Evolutionary conservation across 805 yeast genomes (phyloP).

Genomic region (Yueomyces sp.): DNA sequence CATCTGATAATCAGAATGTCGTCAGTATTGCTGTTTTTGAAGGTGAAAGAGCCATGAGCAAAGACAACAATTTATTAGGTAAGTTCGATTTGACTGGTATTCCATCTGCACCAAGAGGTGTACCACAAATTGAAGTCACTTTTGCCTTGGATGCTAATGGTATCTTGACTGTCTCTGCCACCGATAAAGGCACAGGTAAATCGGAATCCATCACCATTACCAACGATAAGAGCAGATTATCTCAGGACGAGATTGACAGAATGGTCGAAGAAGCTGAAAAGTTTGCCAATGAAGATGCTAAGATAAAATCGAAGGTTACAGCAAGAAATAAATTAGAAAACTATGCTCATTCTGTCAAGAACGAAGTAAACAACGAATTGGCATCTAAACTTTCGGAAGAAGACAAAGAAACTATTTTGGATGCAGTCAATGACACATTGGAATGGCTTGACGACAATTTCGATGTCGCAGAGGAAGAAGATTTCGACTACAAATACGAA

Average conservation of each 20-base stretch:
- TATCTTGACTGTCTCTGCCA: constrained; percentile 66
- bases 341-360: constrained; percentile 72
- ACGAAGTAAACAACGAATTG: constrained; percentile 47
- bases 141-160: constrained; percentile 80
- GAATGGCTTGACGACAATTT: constrained; percentile 82
- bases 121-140: constrained; percentile 64
- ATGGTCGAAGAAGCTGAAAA: constrained; percentile 55
- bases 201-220: constrained; percentile 53
- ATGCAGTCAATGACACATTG: constrained; percentile 74
- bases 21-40: constrained; percentile 69
- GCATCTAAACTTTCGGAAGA: constrained; percentile 78
- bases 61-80: constrained; percentile 67
- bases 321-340: constrained; percentile 81
- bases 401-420: constrained; percentile 78
- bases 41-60: constrained; percentile 70
- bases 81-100: constrained; percentile 59
- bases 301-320: constrained; percentile 61
- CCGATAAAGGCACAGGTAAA: constrained; percentile 66
- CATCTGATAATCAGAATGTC: constrained; percentile 75
- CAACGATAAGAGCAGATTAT: constrained; percentile 54
- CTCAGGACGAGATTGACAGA: constrained; percentile 52
- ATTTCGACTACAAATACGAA: constrained; percentile 83
- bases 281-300: constrained; percentile 46
- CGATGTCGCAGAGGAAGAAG: constrained; percentile 83
- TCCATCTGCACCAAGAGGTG: constrained; percentile 67